Base-by-base conservation (phyloP, 192 early-diverging fungal species). In the Globomyces pollinis-pini region DNA sequence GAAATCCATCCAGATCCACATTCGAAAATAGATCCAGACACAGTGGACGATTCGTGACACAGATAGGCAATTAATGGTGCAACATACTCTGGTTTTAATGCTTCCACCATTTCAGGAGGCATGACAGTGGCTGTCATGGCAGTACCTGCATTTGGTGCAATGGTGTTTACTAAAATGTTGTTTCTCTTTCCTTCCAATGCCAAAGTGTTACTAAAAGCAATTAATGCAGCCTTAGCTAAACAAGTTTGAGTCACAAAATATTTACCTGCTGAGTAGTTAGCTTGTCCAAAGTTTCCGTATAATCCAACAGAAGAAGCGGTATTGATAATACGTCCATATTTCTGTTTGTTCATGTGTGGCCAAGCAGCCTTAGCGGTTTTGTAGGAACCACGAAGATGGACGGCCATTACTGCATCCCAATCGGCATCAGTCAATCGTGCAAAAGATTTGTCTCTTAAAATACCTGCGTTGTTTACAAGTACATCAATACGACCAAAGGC, bases 101-200 rank as follows among this genome's bases (percentile, higher is more conserved):
- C 84, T 50, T 88, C 91, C 50, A 98, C 82, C 64, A 98, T 85
- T 61, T 99, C 96, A 36, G 88, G 86, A 24, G 96, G 96, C 84
- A 95, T 88, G 23, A 94, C 80, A 18, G 92, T 93, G 57, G 93
- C 95, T 5, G 94, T 96, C 95, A 98, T 98, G 38, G 85, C 77
- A 2, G 95, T 97, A 34, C 93, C 94, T 13, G 95, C 95, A 65
- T 91, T 97, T 58, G 95, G 95, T 28, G 93, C 94, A 74, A 98
- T 93, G 47, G 91, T 86, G 71, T 98, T 97, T 53, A 77, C 80
- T 56, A 91, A 71, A 72, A 98, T 98, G 70, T 93, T 93, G 69
- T 85, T 78, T 65, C 88, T 86, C 57, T 77, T 73, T 57, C 95
- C 95, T 75, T 98, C 95, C 3, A 91, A 60, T 36, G 94, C 92